Evolutionary conservation across 108 stramenopile genomes (phyloP), one percentile per base, ranked within the genome.

Genomic region (Cyclotella atomus): DNA sequence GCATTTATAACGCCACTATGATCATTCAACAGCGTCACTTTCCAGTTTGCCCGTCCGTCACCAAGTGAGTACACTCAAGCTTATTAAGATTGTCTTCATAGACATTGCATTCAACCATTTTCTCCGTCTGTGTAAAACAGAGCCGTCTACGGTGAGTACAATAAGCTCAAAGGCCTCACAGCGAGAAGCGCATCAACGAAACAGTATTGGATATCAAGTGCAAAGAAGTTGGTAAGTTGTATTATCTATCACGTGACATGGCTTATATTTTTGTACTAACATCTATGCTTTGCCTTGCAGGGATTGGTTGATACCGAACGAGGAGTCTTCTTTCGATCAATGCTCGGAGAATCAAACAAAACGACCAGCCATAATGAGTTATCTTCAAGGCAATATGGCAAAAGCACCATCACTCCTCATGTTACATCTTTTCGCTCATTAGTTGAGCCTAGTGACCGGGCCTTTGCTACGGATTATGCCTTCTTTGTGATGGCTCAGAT

Each of bases 21-120:
- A 81, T 77, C 19, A 76, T 81, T 19, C 75, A 65, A 45, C 80
- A 81, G 50, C 75, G 80, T 16, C 80, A 81, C 45, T 81, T 81
- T 59, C 75, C 75, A 21, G 79, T 69, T 23, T 93, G 92, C 59
- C 76, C 79, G 19, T 71, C 81, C 9, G 89, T 93, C 7, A 83
- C 88, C 2, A 75, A 69, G 52, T 87, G 87, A 21, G 79, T 41
- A n/a, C n/a, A n/a, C n/a, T n/a, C n/a, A n/a, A n/a, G n/a, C n/a
- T n/a, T n/a, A n/a, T n/a, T n/a, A n/a, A n/a, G n/a, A n/a, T n/a
- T n/a, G n/a, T n/a, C n/a, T n/a, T n/a, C n/a, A n/a, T n/a, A n/a
- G n/a, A n/a, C n/a, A n/a, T n/a, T n/a, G n/a, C n/a, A n/a, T n/a
- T n/a, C n/a, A n/a, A n/a, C n/a, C n/a, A n/a, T n/a, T n/a, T n/a